Percentiles rank a stretch among this genome's conserved stretches.
These are phyloP conservation scores for Stellera chamaejasme DNA, from an alignment of 345 rosid species.

Conservation along the genomic window DNA sequence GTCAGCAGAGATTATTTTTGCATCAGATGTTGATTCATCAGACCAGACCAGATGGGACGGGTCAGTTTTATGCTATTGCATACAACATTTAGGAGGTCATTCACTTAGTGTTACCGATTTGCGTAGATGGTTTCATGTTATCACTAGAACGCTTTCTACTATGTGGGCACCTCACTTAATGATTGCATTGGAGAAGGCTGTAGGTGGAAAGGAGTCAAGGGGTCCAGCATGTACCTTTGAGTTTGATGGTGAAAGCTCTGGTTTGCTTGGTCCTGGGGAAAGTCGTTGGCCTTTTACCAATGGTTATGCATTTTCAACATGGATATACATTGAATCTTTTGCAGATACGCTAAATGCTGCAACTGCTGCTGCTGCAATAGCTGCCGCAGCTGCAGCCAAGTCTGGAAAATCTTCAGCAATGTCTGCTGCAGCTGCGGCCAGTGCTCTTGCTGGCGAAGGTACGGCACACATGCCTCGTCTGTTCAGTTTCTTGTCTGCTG, in stretches of 20 bases:
- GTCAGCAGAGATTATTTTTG: slow-evolving; percentile 73
- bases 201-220: slow-evolving; percentile 88
- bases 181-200: slow-evolving; percentile 82
- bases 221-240: slow-evolving; percentile 93
- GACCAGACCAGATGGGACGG: slow-evolving; percentile 61
- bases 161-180: slow-evolving; percentile 68
- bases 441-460: slow-evolving; percentile 99
- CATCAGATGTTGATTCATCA: slow-evolving; percentile 42
- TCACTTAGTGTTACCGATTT: slow-evolving; percentile 80
- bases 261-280: slow-evolving; percentile 99
- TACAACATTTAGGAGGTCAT: slow-evolving; percentile 87
- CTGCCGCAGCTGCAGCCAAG: slow-evolving; percentile 96
- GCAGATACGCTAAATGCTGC: slow-evolving; percentile 98
- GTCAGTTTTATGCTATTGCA: slow-evolving; percentile 70
- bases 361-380: slow-evolving; percentile 91
- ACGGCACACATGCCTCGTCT: slow-evolving; percentile 97
- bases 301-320: slow-evolving; percentile 93
- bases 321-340: slow-evolving; percentile 98
- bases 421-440: slow-evolving; percentile 99
- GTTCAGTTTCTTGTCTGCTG: slow-evolving; percentile 94
- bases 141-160: slow-evolving; percentile 48
- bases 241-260: slow-evolving; percentile 99
- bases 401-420: slow-evolving; percentile 97
- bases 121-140: slow-evolving; percentile 71
- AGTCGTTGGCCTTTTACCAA: slow-evolving; percentile 96